Percentiles rank a stretch among this genome's conserved stretches.
phyloP scores from a whole-genome alignment of 495 filamentous ascomycete genomes.

The Penicillium tannophilum region DNA sequence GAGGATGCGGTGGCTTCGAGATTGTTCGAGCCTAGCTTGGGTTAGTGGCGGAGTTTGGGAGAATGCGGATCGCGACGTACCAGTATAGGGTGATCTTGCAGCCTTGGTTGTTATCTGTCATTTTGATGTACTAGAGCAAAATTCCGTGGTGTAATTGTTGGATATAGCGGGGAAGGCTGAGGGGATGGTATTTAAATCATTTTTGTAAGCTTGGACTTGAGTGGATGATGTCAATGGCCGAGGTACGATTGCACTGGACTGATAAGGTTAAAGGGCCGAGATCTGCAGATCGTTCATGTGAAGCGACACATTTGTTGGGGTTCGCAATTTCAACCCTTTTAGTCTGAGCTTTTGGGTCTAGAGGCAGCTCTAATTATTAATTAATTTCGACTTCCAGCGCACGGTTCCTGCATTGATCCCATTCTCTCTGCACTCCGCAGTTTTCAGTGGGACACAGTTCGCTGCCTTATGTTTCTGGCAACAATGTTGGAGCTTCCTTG shows the following conservation, averaged over 20 bases:
- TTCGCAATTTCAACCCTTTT: background rate
- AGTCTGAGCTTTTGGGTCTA: background rate
- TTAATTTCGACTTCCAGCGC: background rate
- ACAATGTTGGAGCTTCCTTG: background rate
- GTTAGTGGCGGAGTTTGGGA: background rate
- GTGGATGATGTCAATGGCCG: slow-evolving; percentile 30
- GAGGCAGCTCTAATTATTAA: background rate
- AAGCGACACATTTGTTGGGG: slow-evolving; percentile 4
- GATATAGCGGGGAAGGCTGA: background rate
- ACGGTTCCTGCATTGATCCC: background rate
- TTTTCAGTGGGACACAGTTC: background rate
- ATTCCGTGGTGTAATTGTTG: background rate
- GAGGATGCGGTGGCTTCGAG: slow-evolving; percentile 78
- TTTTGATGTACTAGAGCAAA: slow-evolving; percentile 3
- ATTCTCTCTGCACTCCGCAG: background rate
- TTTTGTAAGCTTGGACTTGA: background rate
- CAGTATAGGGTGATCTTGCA: slow-evolving; percentile 78
- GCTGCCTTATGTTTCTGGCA: background rate
- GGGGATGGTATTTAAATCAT: background rate
- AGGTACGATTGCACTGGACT: slow-evolving; percentile 20
- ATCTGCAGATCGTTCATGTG: slow-evolving; percentile 23
- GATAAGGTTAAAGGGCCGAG: slow-evolving; percentile 21
- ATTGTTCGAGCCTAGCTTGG: slow-evolving; percentile 39
- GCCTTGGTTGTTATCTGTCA: slow-evolving; percentile 40
- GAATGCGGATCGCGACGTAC: slow-evolving; percentile 42